Conservation (phyloP, 2,329 filamentous ascomycete species). For the Hirsutella thompsonii region DNA sequence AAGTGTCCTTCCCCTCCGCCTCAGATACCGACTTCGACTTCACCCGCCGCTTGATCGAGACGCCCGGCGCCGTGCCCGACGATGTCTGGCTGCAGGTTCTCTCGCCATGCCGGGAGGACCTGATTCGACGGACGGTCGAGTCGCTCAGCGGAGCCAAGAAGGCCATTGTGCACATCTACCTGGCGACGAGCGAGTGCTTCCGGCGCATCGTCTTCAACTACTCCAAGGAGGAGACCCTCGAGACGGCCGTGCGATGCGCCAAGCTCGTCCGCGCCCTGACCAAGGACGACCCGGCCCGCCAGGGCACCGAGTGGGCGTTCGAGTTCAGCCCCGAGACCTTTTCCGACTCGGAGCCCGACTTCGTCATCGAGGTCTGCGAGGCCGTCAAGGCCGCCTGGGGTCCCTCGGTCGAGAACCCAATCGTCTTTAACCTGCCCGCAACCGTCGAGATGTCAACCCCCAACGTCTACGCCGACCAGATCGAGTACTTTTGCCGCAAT, state of each 20-base stretch:
- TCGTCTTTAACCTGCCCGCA: conserved; percentile 95
- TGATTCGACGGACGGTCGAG: conserved; percentile 82
- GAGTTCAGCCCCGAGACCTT: conserved; percentile 84
- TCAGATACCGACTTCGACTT: conserved; percentile 96
- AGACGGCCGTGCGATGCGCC: conserved; percentile 73
- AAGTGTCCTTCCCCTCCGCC: conserved; percentile 88
- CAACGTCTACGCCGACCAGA: conserved; percentile 91
- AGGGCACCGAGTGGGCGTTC: conserved; percentile 57
- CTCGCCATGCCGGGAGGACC: conserved; percentile 79
- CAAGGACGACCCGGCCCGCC: conserved; percentile 54
- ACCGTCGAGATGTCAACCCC: conserved; percentile 93
- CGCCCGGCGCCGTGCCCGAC: conserved; percentile 69
- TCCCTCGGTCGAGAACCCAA: conserved; percentile 62
- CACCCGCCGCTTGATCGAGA: conserved; percentile 74
- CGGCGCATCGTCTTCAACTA: conserved; percentile 82
- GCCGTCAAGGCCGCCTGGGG: conserved; percentile 92
- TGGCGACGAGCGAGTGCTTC: conserved; percentile 94
- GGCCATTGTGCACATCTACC: conserved; percentile 88
- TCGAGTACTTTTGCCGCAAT: conserved; percentile 86
- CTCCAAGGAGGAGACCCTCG: conserved; percentile 68
- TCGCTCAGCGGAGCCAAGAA: conserved; percentile 83
- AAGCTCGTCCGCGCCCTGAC: conserved; percentile 81
- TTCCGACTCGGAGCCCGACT: conserved; percentile 80
- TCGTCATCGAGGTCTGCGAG: conserved; percentile 70
- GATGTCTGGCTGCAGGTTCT: conserved; percentile 90